Evolutionary conservation across 768 basidiomycete genomes (phyloP).

Genomic region (Coprinopsis marcescibilis): DNA sequence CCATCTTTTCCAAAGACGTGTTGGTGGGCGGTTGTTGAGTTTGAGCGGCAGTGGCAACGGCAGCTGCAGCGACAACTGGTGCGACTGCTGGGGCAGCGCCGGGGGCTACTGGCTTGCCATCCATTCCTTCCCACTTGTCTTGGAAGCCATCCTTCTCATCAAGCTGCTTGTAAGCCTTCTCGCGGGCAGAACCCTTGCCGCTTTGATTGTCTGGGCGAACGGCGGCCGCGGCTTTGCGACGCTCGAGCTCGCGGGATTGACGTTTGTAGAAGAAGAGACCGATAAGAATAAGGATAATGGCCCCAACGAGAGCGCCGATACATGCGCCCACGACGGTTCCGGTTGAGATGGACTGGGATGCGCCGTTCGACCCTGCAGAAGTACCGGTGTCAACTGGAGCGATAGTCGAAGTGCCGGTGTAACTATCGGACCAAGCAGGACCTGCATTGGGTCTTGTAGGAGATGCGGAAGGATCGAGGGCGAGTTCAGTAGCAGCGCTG

Average conservation of each 20-base stretch:
- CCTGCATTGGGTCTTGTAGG: slow-evolving; percentile 3
- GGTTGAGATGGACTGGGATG: slow-evolving; percentile 31
- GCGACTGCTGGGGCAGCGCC: neutral
- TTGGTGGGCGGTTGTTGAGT: neutral
- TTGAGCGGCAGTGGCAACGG: neutral
- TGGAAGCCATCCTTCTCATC: slow-evolving; percentile 37
- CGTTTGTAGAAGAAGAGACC: slow-evolving; percentile 52
- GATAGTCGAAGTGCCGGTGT: no score
- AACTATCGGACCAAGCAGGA: neutral
- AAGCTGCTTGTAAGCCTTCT: slow-evolving; percentile 54
- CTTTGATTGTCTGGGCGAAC: slow-evolving; percentile 20
- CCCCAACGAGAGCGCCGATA: slow-evolving; percentile 54
- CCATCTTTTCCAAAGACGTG: slow-evolving; percentile 49
- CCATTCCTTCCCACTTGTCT: slow-evolving; percentile 42
- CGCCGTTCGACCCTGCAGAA: slow-evolving; percentile 12
- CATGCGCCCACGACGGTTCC: slow-evolving; percentile 60
- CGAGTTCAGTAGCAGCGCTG: slow-evolving; percentile 13
- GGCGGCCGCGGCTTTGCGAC: slow-evolving; percentile 22
- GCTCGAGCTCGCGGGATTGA: slow-evolving; percentile 36
- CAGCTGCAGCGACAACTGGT: neutral
- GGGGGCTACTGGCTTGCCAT: slow-evolving; percentile 17
- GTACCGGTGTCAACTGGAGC: slow-evolving; percentile 6
- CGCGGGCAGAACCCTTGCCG: slow-evolving; percentile 33
- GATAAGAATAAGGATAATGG: slow-evolving; percentile 43
- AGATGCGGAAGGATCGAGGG: slow-evolving; percentile 13